These are phyloP conservation scores for Brassica balearica DNA, from an alignment of 441 rosid genomes.

Conservation along the genomic window DNA sequence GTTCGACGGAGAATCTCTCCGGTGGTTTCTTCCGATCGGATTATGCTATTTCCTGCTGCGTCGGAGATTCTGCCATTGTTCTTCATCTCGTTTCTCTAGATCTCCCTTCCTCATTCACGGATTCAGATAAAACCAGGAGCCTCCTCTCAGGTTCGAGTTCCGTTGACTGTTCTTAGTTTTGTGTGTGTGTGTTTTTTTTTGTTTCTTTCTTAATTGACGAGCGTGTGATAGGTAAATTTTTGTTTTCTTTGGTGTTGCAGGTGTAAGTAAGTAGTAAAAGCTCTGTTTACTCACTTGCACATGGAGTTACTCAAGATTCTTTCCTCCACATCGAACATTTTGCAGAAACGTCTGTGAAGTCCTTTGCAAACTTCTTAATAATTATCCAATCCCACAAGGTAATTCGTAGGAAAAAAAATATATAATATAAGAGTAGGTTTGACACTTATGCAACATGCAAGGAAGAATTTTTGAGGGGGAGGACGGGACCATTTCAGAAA, in stretches of 20 bases:
- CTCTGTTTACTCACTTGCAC: constrained; percentile 43
- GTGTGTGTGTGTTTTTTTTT: background rate
- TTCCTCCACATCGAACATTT: constrained; percentile 50
- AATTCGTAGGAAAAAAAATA: background rate
- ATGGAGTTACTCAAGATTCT: constrained; percentile 51
- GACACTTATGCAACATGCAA: constrained; percentile 38
- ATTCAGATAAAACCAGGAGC: background rate
- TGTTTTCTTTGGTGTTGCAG: constrained; percentile 27
- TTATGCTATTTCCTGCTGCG: background rate
- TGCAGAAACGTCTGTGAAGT: constrained; percentile 40
- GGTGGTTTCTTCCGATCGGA: background rate
- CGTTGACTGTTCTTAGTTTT: background rate
- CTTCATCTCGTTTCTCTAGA: background rate
- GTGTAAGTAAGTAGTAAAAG: constrained; percentile 17
- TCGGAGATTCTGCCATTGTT: background rate
- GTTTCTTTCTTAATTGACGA: background rate
- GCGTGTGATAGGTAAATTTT: background rate
- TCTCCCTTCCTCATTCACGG: background rate
- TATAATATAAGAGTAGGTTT: constrained; percentile 13
- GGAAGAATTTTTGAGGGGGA: background rate
- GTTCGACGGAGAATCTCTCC: background rate
- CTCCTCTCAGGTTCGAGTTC: background rate
- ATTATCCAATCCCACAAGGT: constrained; percentile 29
- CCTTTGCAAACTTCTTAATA: background rate
- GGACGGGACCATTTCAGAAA: constrained; percentile 20